Evolutionary conservation across 495 filamentous ascomycete species (phyloP), one percentile per base, ranked within the genome.

Genomic region (Rusavskia elegans): DNA sequence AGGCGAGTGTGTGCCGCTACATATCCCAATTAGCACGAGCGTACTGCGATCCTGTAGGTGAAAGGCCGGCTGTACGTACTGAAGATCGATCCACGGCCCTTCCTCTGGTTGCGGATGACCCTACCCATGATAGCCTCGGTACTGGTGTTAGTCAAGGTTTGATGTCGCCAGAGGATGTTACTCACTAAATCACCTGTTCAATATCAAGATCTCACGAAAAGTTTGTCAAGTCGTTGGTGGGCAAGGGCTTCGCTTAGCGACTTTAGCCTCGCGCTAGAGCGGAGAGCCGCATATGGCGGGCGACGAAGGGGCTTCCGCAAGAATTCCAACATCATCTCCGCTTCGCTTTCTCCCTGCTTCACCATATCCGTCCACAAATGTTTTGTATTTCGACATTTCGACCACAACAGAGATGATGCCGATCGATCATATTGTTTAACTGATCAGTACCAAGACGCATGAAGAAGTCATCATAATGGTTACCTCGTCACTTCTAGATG

Each of bases 41-140:
- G 32, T 35, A 35, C 13, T 35, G 8, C 7, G 32, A 11, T 35
- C 13, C 13, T 35, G 32, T 35, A 13, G 10, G 32, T 35, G 5
- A 0, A 35, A 11, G 32, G 32, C 32, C 32, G 1, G 2, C 1
- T 35, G 32, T 21, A 78, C 82, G 70, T 81, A 86, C 82, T 96
- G 81, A 98, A 98, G 78, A 97, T 95, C 70, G 83, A 85, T 72
- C 92, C 92, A 75, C 87, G 83, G 73, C 92, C 89, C 79, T 96
- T 96, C 77, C 88, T 84, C 84, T 94, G 87, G 76, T 93, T 94
- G 72, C 87, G 84, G 72, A 97, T 97, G 63, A 88, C 84, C 68
- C 84, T 72, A 79, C 82, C 82, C 80, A 83, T 82, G 64, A 67
- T 49, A 7, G 30, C n/a, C 52, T 29, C 10, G 19, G 20, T 10